phyloP scores from a whole-genome alignment of 257 asterid genomes.

The Solanum lycopersicoides region DNA sequence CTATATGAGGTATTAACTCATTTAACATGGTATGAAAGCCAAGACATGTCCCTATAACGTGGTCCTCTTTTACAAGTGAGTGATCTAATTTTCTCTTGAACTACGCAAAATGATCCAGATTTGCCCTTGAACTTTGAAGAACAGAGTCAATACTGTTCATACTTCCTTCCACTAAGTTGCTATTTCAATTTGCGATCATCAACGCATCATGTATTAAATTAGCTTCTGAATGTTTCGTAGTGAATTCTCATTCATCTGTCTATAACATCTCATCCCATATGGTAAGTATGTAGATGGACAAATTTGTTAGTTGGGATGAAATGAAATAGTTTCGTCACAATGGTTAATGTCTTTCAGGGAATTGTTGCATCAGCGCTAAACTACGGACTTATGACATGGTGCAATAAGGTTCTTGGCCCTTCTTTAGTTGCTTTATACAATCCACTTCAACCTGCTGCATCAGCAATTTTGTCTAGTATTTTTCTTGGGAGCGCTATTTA shows the following conservation, averaged over 20 bases:
- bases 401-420: constrained; percentile 83
- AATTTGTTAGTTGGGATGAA: background rate
- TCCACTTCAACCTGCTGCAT: constrained; percentile 91
- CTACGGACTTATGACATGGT: constrained; percentile 84
- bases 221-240: background rate
- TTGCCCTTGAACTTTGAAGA: background rate
- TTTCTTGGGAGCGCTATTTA: constrained; percentile 95
- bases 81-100: background rate
- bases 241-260: background rate
- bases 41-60: background rate
- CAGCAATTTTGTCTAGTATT: constrained; percentile 73
- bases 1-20: background rate
- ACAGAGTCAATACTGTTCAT: background rate
- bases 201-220: background rate
- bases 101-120: background rate
- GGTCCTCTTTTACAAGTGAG: background rate
- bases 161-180: background rate
- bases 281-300: background rate
- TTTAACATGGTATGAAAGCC: background rate
- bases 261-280: background rate
- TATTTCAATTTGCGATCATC: background rate
- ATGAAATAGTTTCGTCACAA: background rate
- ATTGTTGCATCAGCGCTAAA: constrained; percentile 80
- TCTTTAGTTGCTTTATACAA: constrained; percentile 81
- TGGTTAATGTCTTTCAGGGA: constrained; percentile 40